Evolutionary conservation across 2,329 filamentous ascomycete genomes (phyloP), one percentile per base, ranked within the genome.

Genomic region (Clonostachys rosea): DNA sequence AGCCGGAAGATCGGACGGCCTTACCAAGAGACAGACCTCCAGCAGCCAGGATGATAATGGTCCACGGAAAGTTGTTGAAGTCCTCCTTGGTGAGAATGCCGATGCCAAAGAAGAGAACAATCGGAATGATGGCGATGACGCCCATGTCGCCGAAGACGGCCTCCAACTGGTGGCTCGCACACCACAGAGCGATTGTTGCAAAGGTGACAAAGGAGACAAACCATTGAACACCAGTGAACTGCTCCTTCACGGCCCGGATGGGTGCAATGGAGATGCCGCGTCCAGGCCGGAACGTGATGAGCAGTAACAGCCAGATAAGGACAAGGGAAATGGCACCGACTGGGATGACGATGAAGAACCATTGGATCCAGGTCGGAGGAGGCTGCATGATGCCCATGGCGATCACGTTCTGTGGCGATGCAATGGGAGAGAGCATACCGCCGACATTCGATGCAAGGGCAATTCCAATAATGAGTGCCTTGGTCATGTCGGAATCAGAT

Each of bases 31-130:
- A 91, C 34, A 99, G 73, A 8, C 94, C 94, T 42, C 94, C 94
- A 0, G 94, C 92, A 1, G 94, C 94, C 17, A 99, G 84, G 59
- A 99, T 97, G 68, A 99, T 96, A 67, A 99, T 99, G 17, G 95
- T 99, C 94, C 94, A 99, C 37, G 96, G 86, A 67, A 99, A 99
- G 67, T 99, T 99, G 75, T 99, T 99, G 65, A 99, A 99, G 69
- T 99, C 94, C 68, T 97, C 94, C 69, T 97, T 99, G 43, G 91
- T 97, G 34, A 99, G 76, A 55, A 97, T 92, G 11, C 94, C 94
- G 3, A 91, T 91, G 47, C 94, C 94, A 59, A 99, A 99, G 78
- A 99, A 99, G 40, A 96, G 76, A 4, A 95, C 87, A 45, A 99
- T 86, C 6, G 94, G 94, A 50, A 99, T 90, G 61, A 99, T 95